A percentile compares a stretch with the other conserved stretches of the same genome.
Conservation (phyloP, 495 filamentous ascomycete species). For the Jackrogersella multiformis region DNA sequence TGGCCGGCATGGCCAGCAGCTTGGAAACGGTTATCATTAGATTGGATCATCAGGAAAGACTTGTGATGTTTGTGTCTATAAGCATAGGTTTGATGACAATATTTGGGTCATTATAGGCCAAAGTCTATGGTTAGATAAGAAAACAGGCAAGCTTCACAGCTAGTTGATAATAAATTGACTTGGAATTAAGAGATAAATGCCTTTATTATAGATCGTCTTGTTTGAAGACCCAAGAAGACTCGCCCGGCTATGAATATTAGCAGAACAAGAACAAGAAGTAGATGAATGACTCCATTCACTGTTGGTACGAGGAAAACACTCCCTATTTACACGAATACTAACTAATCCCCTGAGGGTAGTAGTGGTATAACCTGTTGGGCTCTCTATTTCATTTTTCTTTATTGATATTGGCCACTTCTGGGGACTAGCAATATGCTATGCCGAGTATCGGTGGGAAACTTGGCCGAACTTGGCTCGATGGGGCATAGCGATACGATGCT, state of each 20-base stretch:
- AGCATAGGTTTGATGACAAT: slow-evolving; percentile 7
- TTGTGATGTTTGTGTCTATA: slow-evolving; percentile 2
- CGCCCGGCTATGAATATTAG: slow-evolving; percentile 14
- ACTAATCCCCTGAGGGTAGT: neutral
- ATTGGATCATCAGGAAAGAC: slow-evolving; percentile 26
- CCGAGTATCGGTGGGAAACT: slow-evolving; percentile 42
- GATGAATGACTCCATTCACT: slow-evolving; percentile 21
- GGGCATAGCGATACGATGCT: slow-evolving; percentile 31
- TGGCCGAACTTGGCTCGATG: slow-evolving; percentile 35
- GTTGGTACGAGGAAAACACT: slow-evolving; percentile 14
- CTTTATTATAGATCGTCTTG: slow-evolving; percentile 12
- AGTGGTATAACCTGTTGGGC: slow-evolving; percentile 11
- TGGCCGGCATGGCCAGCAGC: slow-evolving; percentile 5
- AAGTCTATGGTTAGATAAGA: neutral
- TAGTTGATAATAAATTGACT: neutral
- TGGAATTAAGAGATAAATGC: slow-evolving; percentile 1
- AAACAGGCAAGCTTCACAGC: slow-evolving; percentile 10
- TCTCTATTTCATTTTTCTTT: slow-evolving; percentile 15
- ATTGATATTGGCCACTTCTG: slow-evolving; percentile 23
- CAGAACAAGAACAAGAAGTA: slow-evolving; percentile 4
- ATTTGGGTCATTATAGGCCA: slow-evolving; percentile 26
- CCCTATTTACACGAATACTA: slow-evolving; percentile 32
- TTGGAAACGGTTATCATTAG: slow-evolving; percentile 13
- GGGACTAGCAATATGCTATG: slow-evolving; percentile 5
- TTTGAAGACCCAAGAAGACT: slow-evolving; percentile 4